A percentile compares a stretch with the other conserved stretches of the same genome.
These are phyloP conservation scores for Bretschneidera sinensis DNA, from an alignment of 345 rosid genomes.

Conservation along the genomic window DNA sequence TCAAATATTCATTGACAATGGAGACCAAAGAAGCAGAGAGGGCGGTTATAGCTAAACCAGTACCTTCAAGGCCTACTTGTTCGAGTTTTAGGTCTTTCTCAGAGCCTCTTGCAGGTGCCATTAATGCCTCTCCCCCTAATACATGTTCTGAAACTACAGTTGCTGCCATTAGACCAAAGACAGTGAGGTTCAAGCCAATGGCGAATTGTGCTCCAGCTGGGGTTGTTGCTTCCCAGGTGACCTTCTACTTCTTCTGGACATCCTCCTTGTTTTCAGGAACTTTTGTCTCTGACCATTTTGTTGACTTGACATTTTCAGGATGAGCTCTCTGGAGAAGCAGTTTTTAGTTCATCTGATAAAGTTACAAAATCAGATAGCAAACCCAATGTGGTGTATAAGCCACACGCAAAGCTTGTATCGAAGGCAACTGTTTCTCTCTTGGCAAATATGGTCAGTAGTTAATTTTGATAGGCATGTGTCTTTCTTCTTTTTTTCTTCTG, in stretches of 20 bases:
- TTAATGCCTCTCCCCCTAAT: constrained; percentile 42
- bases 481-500: not conserved
- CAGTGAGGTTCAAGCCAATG: constrained; percentile 54
- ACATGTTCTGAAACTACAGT: constrained; percentile 35
- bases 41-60: constrained; percentile 69
- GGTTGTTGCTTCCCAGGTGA: constrained; percentile 46
- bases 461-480: not conserved
- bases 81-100: constrained; percentile 61
- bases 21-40: constrained; percentile 68
- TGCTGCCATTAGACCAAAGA: constrained; percentile 73
- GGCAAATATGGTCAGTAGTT: constrained; percentile 69
- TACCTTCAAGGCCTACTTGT: constrained; percentile 79
- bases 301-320: constrained; percentile 33
- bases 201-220: constrained; percentile 30
- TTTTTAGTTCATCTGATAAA: constrained; percentile 34
- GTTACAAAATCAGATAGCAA: constrained; percentile 34
- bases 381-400: constrained; percentile 60
- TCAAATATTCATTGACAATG: constrained; percentile 31
- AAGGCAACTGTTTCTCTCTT: constrained; percentile 67
- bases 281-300: constrained; percentile 17
- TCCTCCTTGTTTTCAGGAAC: constrained; percentile 2
- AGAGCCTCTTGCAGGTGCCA: constrained; percentile 62
- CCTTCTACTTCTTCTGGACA: constrained; percentile 4
- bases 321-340: constrained; percentile 31
- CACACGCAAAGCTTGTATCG: constrained; percentile 81